These are phyloP conservation scores for Tetratostichococcus sp. DNA, from an alignment of 139 green algal genomes.

Conservation along the genomic window DNA sequence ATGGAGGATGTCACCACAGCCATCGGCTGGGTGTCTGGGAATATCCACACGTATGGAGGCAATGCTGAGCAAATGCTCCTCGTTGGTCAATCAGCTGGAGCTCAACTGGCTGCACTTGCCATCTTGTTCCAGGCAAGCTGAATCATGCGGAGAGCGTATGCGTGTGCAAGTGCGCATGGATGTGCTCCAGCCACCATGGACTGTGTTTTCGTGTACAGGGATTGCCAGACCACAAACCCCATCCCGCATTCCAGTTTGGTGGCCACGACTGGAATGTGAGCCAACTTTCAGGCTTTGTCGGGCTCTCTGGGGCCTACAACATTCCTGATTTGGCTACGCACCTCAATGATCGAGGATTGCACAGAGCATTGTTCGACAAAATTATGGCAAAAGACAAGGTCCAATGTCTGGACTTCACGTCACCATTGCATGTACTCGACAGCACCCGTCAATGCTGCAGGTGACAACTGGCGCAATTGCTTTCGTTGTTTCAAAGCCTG, in stretches of 20 bases:
- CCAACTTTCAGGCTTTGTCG: conserved; percentile 30
- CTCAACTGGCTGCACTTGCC: conserved; percentile 71
- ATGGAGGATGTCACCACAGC: conserved; percentile 86
- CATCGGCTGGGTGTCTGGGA: conserved; percentile 78
- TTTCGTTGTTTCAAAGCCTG: too few species aligned
- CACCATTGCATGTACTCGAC: too few species aligned
- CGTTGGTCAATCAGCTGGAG: conserved; percentile 84
- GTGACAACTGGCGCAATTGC: too few species aligned
- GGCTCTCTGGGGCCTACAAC: conserved; percentile 71
- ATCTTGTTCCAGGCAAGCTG: conserved; percentile 63
- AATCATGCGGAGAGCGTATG: background rate
- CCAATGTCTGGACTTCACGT: too few species aligned
- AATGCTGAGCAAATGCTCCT: conserved; percentile 70
- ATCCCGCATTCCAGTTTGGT: too few species aligned
- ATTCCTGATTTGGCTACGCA: conserved; percentile 69
- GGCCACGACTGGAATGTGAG: too few species aligned
- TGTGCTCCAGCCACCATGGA: too few species aligned
- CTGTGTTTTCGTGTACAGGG: too few species aligned
- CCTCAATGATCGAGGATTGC: conserved; percentile 75
- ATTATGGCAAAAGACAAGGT: conserved; percentile 32
- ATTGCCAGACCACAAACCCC: too few species aligned
- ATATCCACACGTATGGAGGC: conserved; percentile 60
- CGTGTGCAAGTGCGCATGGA: too few species aligned
- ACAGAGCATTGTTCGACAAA: conserved; percentile 50
- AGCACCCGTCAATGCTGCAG: too few species aligned